Conservation (phyloP, 768 basidiomycete genomes). For the Leccinellum luteum region DNA sequence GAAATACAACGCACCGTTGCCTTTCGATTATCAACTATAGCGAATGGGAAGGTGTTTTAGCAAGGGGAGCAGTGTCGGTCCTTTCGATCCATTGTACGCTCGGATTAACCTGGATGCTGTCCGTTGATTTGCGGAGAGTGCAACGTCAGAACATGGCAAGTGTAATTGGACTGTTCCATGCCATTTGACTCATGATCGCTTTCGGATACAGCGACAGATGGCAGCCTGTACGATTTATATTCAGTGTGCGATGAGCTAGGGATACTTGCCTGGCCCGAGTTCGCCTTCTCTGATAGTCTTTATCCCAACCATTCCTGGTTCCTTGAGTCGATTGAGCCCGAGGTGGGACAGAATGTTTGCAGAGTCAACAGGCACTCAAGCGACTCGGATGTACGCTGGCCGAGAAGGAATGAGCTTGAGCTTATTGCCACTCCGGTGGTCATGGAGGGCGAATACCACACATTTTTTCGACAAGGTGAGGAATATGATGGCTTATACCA, state of each 20-base stretch:
- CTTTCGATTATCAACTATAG: constrained; percentile 1
- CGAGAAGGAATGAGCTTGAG: constrained; percentile 45
- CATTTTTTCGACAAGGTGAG: constrained; percentile 43
- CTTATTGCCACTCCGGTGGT: constrained; percentile 49
- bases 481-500: too few species aligned
- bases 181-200: too few species aligned
- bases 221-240: too few species aligned
- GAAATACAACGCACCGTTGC: too few species aligned
- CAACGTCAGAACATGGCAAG: too few species aligned
- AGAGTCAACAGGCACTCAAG: constrained; percentile 56
- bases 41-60: constrained; percentile 58
- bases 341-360: constrained; percentile 48
- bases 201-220: too few species aligned
- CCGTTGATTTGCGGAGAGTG: too few species aligned
- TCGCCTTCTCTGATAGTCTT: too few species aligned
- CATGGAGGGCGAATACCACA: background rate
- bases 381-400: constrained; percentile 58
- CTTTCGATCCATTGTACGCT: constrained; percentile 60
- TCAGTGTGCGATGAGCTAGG: too few species aligned
- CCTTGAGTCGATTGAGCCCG: constrained; percentile 50
- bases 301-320: too few species aligned
- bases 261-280: constrained; percentile 59
- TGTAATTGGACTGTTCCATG: too few species aligned
- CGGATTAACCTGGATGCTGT: constrained; percentile 48
- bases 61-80: constrained; percentile 56